phyloP scores from a whole-genome alignment of 192 early-diverging fungal genomes.

The Oehlia diaphana region DNA sequence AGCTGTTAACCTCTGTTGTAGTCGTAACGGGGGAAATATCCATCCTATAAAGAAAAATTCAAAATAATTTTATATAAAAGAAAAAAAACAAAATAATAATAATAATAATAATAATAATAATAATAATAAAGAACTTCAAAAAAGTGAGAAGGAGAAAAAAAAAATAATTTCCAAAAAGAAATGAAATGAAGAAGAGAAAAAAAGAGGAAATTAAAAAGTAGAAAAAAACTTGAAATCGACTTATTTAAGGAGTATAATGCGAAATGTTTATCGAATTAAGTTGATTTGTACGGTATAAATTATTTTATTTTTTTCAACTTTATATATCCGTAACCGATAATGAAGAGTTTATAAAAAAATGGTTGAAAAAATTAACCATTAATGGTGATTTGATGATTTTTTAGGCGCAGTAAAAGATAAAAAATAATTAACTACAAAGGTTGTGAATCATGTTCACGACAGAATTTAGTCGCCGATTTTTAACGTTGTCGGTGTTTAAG shows the following conservation, averaged over 20 bases:
- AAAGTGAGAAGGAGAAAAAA: background rate
- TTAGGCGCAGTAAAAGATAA: background rate
- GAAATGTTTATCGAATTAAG: background rate
- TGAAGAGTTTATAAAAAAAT: too few species aligned
- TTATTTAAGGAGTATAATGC: background rate
- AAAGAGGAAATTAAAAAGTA: too few species aligned
- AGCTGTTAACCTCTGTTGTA: background rate
- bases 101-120: background rate
- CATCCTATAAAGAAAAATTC: background rate
- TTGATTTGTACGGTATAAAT: background rate
- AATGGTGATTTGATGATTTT: too few species aligned
- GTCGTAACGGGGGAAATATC: background rate
- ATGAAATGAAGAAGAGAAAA: background rate
- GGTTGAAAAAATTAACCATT: background rate
- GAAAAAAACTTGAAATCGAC: background rate
- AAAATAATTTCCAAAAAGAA: background rate
- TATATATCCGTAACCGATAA: background rate
- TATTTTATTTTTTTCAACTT: background rate
- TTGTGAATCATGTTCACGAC: constrained; percentile 15
- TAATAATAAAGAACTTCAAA: background rate
- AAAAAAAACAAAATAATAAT: background rate
- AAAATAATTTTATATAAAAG: background rate
- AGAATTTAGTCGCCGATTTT: background rate
- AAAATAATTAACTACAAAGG: background rate
- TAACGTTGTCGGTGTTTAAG: background rate